Conservation (phyloP, 2,329 filamentous ascomycete genomes). For the Trichophyton benhamiae region DNA sequence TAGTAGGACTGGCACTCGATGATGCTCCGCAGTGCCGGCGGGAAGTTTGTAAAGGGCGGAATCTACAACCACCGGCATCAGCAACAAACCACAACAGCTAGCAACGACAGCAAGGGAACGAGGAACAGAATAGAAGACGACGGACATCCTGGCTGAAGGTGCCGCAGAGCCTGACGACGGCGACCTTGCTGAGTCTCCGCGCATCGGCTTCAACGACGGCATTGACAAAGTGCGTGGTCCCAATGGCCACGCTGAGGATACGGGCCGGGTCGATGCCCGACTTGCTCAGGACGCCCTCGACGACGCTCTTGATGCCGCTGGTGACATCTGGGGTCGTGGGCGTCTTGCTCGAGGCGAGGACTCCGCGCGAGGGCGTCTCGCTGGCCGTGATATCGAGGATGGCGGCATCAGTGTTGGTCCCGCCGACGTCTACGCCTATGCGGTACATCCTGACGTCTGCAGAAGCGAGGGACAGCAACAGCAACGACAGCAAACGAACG, state of each 20-base stretch:
- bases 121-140: not conserved
- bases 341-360: slow-evolving; percentile 39
- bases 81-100: not conserved
- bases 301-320: slow-evolving; percentile 38
- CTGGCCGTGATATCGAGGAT: slow-evolving; percentile 33
- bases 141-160: slow-evolving; percentile 31
- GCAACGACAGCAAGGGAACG: not conserved
- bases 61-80: slow-evolving; percentile 16
- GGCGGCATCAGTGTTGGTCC: slow-evolving; percentile 34
- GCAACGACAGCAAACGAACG: not conserved
- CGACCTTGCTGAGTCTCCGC: slow-evolving; percentile 33
- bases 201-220: slow-evolving; percentile 38
- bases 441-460: slow-evolving; percentile 9
- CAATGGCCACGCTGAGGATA: slow-evolving; percentile 40
- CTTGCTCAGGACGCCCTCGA: slow-evolving; percentile 31
- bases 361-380: slow-evolving; percentile 27
- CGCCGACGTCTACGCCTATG: slow-evolving; percentile 33
- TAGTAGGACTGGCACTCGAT: slow-evolving; percentile 33
- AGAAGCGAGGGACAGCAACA: not conserved
- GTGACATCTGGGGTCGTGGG: slow-evolving; percentile 42
- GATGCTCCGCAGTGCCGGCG: slow-evolving; percentile 28
- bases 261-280: slow-evolving; percentile 28
- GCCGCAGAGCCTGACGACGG: slow-evolving; percentile 37
- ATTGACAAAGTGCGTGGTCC: slow-evolving; percentile 40
- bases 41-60: slow-evolving; percentile 39